Percentiles rank a stretch among this genome's conserved stretches.
Conservation (phyloP, 2,329 filamentous ascomycete species). For the Cadophora malorum region DNA sequence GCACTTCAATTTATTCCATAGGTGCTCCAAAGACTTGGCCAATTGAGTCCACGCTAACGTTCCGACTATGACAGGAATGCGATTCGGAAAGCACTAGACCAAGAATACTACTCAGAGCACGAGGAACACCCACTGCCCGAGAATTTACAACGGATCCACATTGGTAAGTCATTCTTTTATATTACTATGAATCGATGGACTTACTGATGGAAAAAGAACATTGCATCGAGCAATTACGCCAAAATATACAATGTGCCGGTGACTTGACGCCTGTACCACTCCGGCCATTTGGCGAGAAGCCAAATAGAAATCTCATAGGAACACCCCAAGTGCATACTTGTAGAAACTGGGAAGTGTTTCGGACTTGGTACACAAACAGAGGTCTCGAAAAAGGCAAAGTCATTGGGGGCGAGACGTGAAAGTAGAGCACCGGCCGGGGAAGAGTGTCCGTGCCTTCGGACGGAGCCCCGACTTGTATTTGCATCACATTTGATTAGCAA, state of each 20-base stretch:
- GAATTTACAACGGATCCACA: constrained; percentile 23
- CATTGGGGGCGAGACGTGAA: constrained; percentile 20
- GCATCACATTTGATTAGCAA: not conserved
- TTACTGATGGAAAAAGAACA: constrained; percentile 23
- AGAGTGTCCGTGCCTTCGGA: not conserved
- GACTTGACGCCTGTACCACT: constrained; percentile 32
- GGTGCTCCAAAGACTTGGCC: not conserved
- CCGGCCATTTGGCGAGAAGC: constrained; percentile 24
- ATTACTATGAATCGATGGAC: not conserved
- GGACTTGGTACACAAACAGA: constrained; percentile 32
- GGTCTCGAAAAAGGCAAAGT: constrained; percentile 27
- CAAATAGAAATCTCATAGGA: constrained; percentile 26
- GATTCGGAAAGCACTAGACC: constrained; percentile 29
- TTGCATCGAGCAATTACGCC: constrained; percentile 35
- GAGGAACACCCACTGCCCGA: constrained; percentile 27
- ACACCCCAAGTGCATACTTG: constrained; percentile 33
- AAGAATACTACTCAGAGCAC: constrained; percentile 30
- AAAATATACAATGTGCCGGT: constrained; percentile 32
- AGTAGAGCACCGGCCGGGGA: not conserved
- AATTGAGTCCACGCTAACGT: not conserved
- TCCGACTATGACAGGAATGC: constrained; percentile 17
- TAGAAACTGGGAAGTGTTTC: constrained; percentile 30
- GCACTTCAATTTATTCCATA: not conserved
- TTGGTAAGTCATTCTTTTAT: constrained; percentile 20
- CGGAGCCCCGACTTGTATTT: not conserved